Evolutionary conservation across 768 basidiomycete species (phyloP).

Genomic region (Podaxis sp.): DNA sequence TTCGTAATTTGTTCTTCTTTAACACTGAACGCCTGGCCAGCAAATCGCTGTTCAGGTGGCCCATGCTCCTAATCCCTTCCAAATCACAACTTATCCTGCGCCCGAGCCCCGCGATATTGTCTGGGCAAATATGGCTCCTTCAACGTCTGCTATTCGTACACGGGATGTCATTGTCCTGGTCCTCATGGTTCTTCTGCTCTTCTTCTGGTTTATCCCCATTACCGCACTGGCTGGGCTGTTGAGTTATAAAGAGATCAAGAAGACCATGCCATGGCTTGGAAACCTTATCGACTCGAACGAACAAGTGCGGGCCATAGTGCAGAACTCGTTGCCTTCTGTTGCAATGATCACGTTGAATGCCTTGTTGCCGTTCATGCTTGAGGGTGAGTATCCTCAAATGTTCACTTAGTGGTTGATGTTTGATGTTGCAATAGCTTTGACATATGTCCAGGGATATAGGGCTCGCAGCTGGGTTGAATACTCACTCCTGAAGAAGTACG

Average conservation of each 20-base stretch:
- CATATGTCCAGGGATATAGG: constrained; percentile 87
- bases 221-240: constrained; percentile 82
- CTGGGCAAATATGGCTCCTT: constrained; percentile 85
- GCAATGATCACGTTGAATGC: constrained; percentile 92
- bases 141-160: constrained; percentile 51
- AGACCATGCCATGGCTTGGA: constrained; percentile 84
- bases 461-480: constrained; percentile 94
- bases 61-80: constrained; percentile 65
- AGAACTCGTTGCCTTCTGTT: constrained; percentile 90
- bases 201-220: constrained; percentile 93
- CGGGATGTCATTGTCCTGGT: constrained; percentile 72
- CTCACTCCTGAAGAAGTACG: constrained; percentile 87
- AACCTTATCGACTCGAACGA: constrained; percentile 79
- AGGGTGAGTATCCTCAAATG: constrained; percentile 47
- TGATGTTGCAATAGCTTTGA: constrained; percentile 44
- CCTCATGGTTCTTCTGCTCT: constrained; percentile 71
- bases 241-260: constrained; percentile 93
- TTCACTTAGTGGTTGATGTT: neutral
- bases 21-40: constrained; percentile 28
- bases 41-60: constrained; percentile 90
- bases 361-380: constrained; percentile 81
- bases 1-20: neutral
- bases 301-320: constrained; percentile 81
- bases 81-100: constrained; percentile 69
- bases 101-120: constrained; percentile 96